Evolutionary conservation across 768 basidiomycete species (phyloP).

Genomic region (Cystofilobasidium capitatum): DNA sequence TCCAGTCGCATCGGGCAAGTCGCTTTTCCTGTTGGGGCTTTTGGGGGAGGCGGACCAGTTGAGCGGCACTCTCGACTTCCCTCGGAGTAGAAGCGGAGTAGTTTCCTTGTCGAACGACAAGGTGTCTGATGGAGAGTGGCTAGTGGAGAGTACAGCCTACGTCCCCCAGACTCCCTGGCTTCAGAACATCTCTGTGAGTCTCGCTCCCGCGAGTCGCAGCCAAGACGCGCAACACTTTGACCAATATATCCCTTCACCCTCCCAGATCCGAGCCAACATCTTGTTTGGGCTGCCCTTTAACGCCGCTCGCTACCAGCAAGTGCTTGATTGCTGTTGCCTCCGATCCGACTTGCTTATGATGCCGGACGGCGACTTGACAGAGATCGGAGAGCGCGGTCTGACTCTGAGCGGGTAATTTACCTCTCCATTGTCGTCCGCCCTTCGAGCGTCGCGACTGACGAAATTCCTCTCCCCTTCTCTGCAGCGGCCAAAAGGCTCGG

Average conservation of each 20-base stretch:
- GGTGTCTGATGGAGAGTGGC: background rate
- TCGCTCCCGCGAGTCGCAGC: too few species aligned
- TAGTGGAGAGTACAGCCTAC: background rate
- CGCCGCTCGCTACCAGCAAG: constrained; percentile 32
- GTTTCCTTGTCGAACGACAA: constrained; percentile 54
- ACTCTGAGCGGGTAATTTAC: constrained; percentile 29
- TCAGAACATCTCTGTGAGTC: constrained; percentile 3
- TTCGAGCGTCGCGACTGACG: background rate
- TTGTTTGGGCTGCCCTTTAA: constrained; percentile 38
- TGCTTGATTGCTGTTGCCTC: constrained; percentile 32
- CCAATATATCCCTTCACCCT: background rate
- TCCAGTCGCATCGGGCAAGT: constrained; percentile 80
- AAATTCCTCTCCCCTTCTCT: constrained; percentile 8
- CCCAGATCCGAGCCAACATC: constrained; percentile 30
- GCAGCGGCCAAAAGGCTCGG: constrained; percentile 33
- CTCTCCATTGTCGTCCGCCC: background rate
- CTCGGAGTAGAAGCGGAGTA: background rate
- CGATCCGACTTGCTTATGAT: constrained; percentile 33
- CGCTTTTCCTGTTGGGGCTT: constrained; percentile 68
- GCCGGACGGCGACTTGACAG: background rate
- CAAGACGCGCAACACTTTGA: background rate
- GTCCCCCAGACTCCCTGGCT: constrained; percentile 55
- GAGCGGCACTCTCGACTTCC: background rate
- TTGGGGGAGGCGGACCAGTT: constrained; percentile 68
- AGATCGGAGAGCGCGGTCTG: constrained; percentile 37